A percentile compares a stretch with the other conserved stretches of the same genome.
phyloP scores from a whole-genome alignment of 2,329 filamentous ascomycete species.

The Grosmannia serpens region DNA sequence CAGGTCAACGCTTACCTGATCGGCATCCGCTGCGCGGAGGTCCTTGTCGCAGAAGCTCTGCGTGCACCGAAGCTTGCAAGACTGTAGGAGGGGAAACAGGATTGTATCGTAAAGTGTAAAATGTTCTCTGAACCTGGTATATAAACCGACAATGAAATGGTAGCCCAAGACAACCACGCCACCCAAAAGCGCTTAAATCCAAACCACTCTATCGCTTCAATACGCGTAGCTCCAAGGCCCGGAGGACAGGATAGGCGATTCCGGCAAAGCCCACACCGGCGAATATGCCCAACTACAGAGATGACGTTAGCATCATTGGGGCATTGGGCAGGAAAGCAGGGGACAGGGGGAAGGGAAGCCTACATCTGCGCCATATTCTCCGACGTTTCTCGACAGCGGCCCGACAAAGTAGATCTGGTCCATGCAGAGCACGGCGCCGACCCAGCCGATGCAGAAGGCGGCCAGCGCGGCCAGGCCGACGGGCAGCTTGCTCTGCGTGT shows the following conservation, averaged over 20 bases:
- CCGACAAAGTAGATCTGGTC: conserved; percentile 59
- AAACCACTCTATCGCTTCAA: not conserved
- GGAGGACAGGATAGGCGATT: conserved; percentile 14
- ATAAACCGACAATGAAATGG: not conserved
- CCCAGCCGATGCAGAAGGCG: conserved; percentile 54
- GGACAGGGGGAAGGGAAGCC: not conserved
- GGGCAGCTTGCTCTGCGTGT: conserved; percentile 45
- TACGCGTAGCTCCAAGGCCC: conserved; percentile 13
- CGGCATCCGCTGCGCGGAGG: not conserved
- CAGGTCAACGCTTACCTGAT: conserved; percentile 5
- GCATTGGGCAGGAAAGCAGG: not conserved
- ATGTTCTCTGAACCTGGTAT: not conserved
- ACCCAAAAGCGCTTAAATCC: no score
- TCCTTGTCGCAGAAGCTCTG: not conserved
- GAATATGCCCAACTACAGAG: conserved; percentile 14
- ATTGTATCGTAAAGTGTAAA: not conserved
- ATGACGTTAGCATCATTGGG: not conserved
- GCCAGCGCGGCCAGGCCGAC: conserved; percentile 48
- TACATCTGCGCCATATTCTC: conserved; percentile 12
- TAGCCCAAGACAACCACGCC: no score
- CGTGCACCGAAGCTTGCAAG: not conserved
- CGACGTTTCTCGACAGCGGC: conserved; percentile 24
- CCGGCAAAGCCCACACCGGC: conserved; percentile 15
- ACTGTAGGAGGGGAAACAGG: not conserved
- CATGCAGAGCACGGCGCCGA: conserved; percentile 54